These are phyloP conservation scores for Daucus carota DNA, from an alignment of 129 eudicot species.

Conservation along the genomic window DH1_v3.0 NC_030389.2:3986001-3986500, in stretches of 20 bases:
- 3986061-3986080: background rate
- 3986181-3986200: background rate
- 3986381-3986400: background rate
- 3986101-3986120: background rate
- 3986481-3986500: constrained; percentile 85
- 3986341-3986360: constrained; percentile 95
- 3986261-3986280: constrained; percentile 87
- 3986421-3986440: constrained; percentile 52
- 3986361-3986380: constrained; percentile 9
- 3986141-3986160: background rate
- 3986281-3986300: constrained; percentile 97
- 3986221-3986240: background rate
- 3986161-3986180: background rate
- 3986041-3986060: background rate
- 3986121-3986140: background rate
- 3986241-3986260: constrained; percentile 37
- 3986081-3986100: background rate
- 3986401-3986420: background rate
- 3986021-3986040: background rate
- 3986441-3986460: constrained; percentile 86
- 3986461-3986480: constrained; percentile 92
- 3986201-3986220: constrained; percentile 1
- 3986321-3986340: constrained; percentile 92
- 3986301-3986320: constrained; percentile 97
- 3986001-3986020: background rate